Evolutionary conservation across 495 filamentous ascomycete species (phyloP).

Genomic region (Friedmanniomyces simplex): DNA sequence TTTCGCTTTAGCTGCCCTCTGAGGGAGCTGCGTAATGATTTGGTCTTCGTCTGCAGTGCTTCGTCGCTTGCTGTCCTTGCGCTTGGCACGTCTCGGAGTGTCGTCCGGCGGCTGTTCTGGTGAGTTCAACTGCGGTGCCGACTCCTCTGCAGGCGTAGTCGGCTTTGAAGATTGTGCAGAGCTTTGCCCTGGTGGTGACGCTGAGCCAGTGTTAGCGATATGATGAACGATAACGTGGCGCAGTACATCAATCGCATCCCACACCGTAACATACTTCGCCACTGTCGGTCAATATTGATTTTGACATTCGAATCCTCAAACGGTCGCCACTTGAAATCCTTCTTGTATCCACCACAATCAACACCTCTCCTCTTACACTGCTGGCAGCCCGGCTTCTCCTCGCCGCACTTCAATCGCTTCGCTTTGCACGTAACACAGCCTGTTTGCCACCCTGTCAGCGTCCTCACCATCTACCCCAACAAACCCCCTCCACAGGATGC

Average conservation of each 20-base stretch:
- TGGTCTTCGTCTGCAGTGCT: slow-evolving; percentile 4
- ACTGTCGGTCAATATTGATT: slow-evolving; percentile 13
- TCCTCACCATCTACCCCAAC: neutral
- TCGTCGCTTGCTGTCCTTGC: neutral
- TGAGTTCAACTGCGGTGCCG: neutral
- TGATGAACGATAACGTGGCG: no score
- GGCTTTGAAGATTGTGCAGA: slow-evolving; percentile 4
- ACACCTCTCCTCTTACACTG: slow-evolving; percentile 65
- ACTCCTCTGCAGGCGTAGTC: neutral
- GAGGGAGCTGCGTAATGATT: neutral
- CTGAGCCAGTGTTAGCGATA: neutral
- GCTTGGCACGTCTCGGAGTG: neutral
- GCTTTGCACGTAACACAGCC: slow-evolving; percentile 75
- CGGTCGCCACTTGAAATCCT: slow-evolving; percentile 74
- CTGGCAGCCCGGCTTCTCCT: slow-evolving; percentile 63
- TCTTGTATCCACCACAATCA: slow-evolving; percentile 67
- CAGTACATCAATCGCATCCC: no score
- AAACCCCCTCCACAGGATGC: neutral
- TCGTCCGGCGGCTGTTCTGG: neutral
- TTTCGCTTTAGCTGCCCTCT: slow-evolving; percentile 13
- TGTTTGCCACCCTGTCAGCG: slow-evolving; percentile 26
- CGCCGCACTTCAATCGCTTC: slow-evolving; percentile 74
- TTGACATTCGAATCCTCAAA: slow-evolving; percentile 49
- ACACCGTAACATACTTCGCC: slow-evolving; percentile 11
- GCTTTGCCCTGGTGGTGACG: slow-evolving; percentile 1